Conservation (phyloP, 768 basidiomycete genomes). For the Tylopilus sp. region DNA sequence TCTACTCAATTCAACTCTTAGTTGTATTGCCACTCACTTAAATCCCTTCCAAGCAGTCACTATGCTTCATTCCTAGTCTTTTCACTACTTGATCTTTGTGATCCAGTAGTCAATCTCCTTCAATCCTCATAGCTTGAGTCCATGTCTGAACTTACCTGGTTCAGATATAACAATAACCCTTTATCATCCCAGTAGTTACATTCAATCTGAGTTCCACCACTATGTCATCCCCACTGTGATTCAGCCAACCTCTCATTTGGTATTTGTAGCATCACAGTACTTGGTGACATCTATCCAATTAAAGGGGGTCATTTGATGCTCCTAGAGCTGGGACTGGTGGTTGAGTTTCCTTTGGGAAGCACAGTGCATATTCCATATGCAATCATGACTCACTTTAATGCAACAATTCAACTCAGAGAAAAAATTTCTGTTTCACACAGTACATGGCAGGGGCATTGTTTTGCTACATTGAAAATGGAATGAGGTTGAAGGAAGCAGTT, state of each 20-base stretch:
- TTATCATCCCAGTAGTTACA: too few relatives aligned
- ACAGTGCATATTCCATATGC: neutral
- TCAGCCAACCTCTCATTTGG: constrained; percentile 3
- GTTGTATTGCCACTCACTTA: too few relatives aligned
- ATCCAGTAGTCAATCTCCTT: too few relatives aligned
- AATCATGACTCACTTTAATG: neutral
- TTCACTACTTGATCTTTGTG: too few relatives aligned
- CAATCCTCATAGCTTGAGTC: too few relatives aligned
- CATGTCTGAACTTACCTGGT: too few relatives aligned
- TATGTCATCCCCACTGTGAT: constrained; percentile 1
- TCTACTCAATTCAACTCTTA: too few relatives aligned
- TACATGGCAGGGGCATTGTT: constrained; percentile 2
- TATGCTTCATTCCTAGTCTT: too few relatives aligned
- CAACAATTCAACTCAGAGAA: neutral
- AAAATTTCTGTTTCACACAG: constrained; percentile 7
- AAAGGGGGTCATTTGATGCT: neutral
- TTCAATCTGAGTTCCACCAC: neutral
- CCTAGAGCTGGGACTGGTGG: neutral
- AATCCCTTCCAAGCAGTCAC: too few relatives aligned
- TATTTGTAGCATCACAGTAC: neutral
- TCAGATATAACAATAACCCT: too few relatives aligned
- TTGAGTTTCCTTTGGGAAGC: neutral
- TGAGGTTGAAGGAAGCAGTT: neutral
- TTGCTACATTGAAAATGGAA: constrained; percentile 5
- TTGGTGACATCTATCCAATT: neutral